phyloP scores from a whole-genome alignment of 2,329 filamentous ascomycete genomes.

The Xenoacremonium recifei region DNA sequence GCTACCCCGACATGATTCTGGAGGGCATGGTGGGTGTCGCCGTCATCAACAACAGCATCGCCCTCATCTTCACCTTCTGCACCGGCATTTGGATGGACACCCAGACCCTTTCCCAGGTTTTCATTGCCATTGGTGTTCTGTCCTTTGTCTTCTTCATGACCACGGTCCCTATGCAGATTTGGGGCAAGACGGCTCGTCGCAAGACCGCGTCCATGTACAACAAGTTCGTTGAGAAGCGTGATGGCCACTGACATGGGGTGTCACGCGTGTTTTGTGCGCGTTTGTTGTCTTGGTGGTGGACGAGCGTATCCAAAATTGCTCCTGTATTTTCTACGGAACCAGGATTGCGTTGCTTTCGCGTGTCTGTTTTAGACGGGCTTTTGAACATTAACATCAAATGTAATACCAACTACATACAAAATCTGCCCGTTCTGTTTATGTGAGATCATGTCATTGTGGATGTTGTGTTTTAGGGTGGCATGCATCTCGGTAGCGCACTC shows the following conservation, averaged over 20 bases:
- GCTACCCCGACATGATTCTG: conserved; percentile 10
- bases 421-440: too few species aligned
- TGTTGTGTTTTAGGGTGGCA: too few species aligned
- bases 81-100: conserved; percentile 11
- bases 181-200: conserved; percentile 5
- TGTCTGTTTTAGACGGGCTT: too few species aligned
- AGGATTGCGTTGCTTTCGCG: too few species aligned
- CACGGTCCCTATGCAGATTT: conserved; percentile 6
- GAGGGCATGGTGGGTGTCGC: conserved; percentile 10
- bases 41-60: conserved; percentile 11
- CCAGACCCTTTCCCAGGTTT: conserved; percentile 7
- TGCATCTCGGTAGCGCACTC: too few species aligned
- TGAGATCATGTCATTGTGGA: too few species aligned
- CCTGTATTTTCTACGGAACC: too few species aligned
- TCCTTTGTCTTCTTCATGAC: conserved; percentile 9
- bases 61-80: conserved; percentile 9
- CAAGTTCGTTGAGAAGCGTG: conserved; percentile 6
- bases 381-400: too few species aligned
- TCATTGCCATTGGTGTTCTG: conserved; percentile 6
- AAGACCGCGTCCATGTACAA: conserved; percentile 5
- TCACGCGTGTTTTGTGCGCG: too few species aligned
- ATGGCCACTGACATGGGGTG: conserved; percentile 4
- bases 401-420: too few species aligned
- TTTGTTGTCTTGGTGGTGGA: too few species aligned
- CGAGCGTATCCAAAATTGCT: too few species aligned